Conservation (phyloP, 148 eudicot genomes). For the Nepenthes mirabilis region DNA sequence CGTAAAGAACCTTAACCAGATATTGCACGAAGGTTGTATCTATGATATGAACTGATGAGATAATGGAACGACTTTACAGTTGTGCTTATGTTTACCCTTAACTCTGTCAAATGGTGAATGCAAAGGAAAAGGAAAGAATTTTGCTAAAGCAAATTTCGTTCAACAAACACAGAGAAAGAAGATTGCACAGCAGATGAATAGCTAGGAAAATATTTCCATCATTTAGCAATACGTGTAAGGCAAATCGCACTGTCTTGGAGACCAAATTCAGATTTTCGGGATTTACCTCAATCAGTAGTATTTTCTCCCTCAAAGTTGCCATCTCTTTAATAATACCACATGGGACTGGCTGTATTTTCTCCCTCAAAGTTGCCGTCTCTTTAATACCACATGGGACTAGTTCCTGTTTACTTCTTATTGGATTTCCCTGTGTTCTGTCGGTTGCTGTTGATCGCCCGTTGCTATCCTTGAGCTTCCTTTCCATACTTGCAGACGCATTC, state of each 20-base stretch:
- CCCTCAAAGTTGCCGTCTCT: constrained; percentile 47
- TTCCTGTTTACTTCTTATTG: constrained; percentile 23
- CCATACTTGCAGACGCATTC: constrained; percentile 37
- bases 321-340: constrained; percentile 35
- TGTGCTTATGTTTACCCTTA: no score
- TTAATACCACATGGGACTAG: constrained; percentile 22
- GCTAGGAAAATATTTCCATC: background rate
- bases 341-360: constrained; percentile 31
- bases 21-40: no score
- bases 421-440: constrained; percentile 26
- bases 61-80: no score
- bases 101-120: no score
- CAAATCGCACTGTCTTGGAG: background rate
- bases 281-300: constrained; percentile 65
- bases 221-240: background rate
- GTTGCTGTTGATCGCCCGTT: constrained; percentile 16
- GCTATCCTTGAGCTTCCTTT: constrained; percentile 55
- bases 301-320: constrained; percentile 42
- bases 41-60: no score
- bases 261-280: constrained; percentile 3
- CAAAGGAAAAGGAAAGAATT: no score
- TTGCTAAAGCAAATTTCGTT: no score
- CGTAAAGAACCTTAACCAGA: no score
- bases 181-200: no score
- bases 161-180: constrained; percentile 20